These are phyloP conservation scores for Lactarius sp. DNA, from an alignment of 768 basidiomycete genomes.

Conservation along the genomic window DNA sequence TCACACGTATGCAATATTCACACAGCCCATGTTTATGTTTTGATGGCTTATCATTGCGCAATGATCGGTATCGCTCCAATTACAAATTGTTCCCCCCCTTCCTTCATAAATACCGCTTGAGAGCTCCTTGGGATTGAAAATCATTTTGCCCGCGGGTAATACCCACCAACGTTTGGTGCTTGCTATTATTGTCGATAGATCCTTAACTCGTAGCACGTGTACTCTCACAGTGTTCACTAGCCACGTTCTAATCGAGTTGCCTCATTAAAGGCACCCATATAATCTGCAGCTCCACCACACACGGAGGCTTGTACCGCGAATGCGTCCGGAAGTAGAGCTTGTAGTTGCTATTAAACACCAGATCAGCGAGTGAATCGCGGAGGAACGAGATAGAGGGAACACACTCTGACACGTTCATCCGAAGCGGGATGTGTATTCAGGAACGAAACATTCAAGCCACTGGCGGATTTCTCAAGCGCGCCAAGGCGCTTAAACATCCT, in stretches of 20 bases:
- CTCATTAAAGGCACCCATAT: slow-evolving; percentile 17
- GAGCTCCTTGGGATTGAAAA: no score
- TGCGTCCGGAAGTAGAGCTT: slow-evolving; percentile 53
- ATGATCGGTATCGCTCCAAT: no score
- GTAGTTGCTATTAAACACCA: slow-evolving; percentile 33
- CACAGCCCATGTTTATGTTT: no score
- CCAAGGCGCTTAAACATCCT: slow-evolving; percentile 68
- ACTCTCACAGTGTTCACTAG: background rate
- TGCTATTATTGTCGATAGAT: background rate
- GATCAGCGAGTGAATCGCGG: background rate
- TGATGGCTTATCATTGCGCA: no score
- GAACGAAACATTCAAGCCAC: slow-evolving; percentile 46
- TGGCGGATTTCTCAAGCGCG: slow-evolving; percentile 43
- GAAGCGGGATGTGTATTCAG: slow-evolving; percentile 79
- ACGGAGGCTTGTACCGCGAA: slow-evolving; percentile 50
- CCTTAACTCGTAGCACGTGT: background rate
- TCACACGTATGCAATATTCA: no score
- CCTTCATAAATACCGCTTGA: no score
- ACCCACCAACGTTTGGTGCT: background rate
- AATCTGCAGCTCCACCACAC: slow-evolving; percentile 36
- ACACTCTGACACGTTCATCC: slow-evolving; percentile 64
- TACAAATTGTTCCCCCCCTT: no score
- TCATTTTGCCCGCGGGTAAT: background rate
- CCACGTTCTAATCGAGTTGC: background rate
- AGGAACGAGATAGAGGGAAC: slow-evolving; percentile 22